Percentiles rank a stretch among this genome's conserved stretches.
Conservation (phyloP, 1,284 basidiomycete species). For the Rugiboletus extremiorientalis region DNA sequence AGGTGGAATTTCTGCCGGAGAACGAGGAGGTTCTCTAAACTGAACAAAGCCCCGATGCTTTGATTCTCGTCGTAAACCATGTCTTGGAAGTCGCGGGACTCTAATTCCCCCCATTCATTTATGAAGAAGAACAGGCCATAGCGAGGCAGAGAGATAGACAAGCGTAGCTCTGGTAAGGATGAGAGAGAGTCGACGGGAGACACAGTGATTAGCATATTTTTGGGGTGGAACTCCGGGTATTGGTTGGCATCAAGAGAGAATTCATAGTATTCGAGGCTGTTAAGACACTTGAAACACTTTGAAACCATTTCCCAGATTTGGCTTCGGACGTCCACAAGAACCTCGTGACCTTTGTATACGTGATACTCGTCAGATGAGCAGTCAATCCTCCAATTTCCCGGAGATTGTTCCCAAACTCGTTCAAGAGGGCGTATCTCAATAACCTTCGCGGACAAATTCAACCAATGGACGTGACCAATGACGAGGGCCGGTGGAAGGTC, state of each 20-base stretch:
- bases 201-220: background rate
- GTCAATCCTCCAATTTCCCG: conserved; percentile 14
- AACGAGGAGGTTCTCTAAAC: conserved; percentile 35
- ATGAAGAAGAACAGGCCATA: conserved; percentile 36
- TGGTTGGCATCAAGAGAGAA: too few relatives aligned
- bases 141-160: conserved; percentile 35
- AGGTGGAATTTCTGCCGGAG: conserved; percentile 29
- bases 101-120: conserved; percentile 20
- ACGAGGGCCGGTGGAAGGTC: conserved; percentile 41
- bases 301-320: conserved; percentile 5
- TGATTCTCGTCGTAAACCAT: conserved; percentile 27
- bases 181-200: too few relatives aligned
- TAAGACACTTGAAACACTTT: background rate
- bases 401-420: conserved; percentile 21
- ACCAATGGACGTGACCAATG: conserved; percentile 39
- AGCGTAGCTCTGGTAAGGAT: background rate
- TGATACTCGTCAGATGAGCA: background rate
- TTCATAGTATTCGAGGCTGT: too few relatives aligned
- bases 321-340: conserved; percentile 8
- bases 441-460: conserved; percentile 26
- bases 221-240: background rate
- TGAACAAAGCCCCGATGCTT: conserved; percentile 7
- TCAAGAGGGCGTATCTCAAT: conserved; percentile 40
- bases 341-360: background rate
- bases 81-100: conserved; percentile 26